Base-by-base conservation (phyloP, 1,284 basidiomycete species). In the Sporisorium sorghi region DNA sequence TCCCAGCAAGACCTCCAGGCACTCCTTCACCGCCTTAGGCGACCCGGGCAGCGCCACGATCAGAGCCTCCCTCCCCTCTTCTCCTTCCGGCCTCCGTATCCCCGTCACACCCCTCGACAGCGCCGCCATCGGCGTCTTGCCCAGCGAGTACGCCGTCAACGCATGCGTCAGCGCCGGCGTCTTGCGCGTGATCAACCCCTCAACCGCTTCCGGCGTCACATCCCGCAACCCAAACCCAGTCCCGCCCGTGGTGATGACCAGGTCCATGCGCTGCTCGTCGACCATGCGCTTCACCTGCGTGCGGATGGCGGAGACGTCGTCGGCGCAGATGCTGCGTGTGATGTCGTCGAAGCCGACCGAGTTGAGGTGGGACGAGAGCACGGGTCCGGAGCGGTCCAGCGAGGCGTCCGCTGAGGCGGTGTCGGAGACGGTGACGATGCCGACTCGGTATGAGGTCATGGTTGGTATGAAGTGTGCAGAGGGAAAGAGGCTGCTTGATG, bases 221-320 rank as follows among this genome's bases (percentile, higher is more conserved):
- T 94, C 93, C 63, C 91, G 86, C 33, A 88, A 86, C 2, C 92
- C 91, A 79, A 94, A 93, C 5, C 93, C 93, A 0, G 93, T 95
- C 2, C 93, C 93, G 11, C 93, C 93, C 0, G 91, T 92, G 5
- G 92, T 92, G 62, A 94, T 86, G 24, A 81, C 63, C 23, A 81
- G 52, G 6, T 72, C 53, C 7, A 73, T 28, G 0, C 24, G 28
- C 5, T 48, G 24, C 3, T 49, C 30, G 15, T 79, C 77, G 6
- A 59, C 26, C 58, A 76, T 24, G 2, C 30, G 14, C 5, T 24
- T 14, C 1, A 73, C 58, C 1, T 28, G n/a, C 5, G 28, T 5
- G 4, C 40, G 57, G 28, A 73, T 69, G 9, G 40, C 8, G 0
- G 17, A 33, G 9, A 51, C 9, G 7, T 81, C 68, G 52, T 82